Evolutionary conservation across 805 yeast species (phyloP).

Genomic region (Danielozyma ontarioensis): DNA sequence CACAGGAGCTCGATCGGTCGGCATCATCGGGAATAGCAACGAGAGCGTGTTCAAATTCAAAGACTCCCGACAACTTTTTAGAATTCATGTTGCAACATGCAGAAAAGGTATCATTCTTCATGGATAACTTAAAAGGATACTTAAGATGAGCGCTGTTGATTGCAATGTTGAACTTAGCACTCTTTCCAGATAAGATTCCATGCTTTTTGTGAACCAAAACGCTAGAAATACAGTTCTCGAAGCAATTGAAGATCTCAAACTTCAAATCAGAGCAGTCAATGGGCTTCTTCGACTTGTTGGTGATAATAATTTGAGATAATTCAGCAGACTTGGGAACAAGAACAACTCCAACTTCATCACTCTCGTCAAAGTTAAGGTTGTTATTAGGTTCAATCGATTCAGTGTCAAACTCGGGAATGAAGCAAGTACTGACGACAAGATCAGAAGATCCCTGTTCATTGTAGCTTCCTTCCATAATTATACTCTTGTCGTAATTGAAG

Average conservation of each 20-base stretch:
- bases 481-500: conserved; percentile 2
- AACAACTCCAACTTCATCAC: conserved; percentile 11
- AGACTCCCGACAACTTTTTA: conserved; percentile 18
- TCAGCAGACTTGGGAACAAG: conserved; percentile 26
- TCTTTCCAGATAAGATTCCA: conserved; percentile 26
- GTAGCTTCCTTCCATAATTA: conserved; percentile 12
- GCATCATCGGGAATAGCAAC: not conserved
- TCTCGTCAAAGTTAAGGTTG: not conserved
- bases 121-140: conserved; percentile 26
- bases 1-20: no score
- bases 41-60: conserved; percentile 7
- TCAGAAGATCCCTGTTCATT: not conserved
- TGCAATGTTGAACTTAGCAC: conserved; percentile 28
- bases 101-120: conserved; percentile 14
- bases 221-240: conserved; percentile 18
- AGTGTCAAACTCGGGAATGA: not conserved
- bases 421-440: not conserved
- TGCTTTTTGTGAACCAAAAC: conserved; percentile 25
- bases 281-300: conserved; percentile 19
- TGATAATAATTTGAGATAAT: conserved; percentile 26
- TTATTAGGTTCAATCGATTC: not conserved
- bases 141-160: conserved; percentile 26
- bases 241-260: conserved; percentile 25
- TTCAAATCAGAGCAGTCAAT: conserved; percentile 27
- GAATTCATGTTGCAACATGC: conserved; percentile 19